phyloP scores from a whole-genome alignment of 208 protist species.

The Trypanosoma theileri region DNA sequence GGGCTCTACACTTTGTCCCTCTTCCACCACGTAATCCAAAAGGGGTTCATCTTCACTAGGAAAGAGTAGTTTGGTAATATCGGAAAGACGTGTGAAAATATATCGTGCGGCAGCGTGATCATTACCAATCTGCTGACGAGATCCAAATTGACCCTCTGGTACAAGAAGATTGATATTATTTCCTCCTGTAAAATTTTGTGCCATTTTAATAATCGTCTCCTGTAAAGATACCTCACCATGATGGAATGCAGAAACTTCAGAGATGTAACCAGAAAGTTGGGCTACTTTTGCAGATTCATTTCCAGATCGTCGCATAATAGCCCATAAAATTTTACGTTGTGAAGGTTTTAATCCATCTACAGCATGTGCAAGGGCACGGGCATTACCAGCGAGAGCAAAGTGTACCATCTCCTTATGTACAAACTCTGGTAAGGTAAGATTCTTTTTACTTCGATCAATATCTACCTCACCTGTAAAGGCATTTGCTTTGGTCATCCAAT shows the following conservation, averaged over 20 bases:
- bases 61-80: slow-evolving; percentile 96
- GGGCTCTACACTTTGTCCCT: slow-evolving; percentile 98
- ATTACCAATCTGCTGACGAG: slow-evolving; percentile 96
- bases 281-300: slow-evolving; percentile 98
- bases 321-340: slow-evolving; percentile 99
- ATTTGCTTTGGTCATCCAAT: slow-evolving; percentile 96
- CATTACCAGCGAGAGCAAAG: slow-evolving; percentile 95
- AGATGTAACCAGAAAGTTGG: slow-evolving; percentile 98
- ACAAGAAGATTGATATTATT: slow-evolving; percentile 99
- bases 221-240: slow-evolving; percentile 99
- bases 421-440: slow-evolving; percentile 94
- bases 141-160: slow-evolving; percentile 99
- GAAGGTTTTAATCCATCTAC: slow-evolving; percentile 99
- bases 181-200: slow-evolving; percentile 97
- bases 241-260: slow-evolving; percentile 98
- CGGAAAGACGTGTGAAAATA: slow-evolving; percentile 95
- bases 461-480: slow-evolving; percentile 84
- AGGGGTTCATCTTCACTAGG: slow-evolving; percentile 96
- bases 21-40: slow-evolving; percentile 97
- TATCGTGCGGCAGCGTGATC: slow-evolving; percentile 97
- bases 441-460: slow-evolving; percentile 87
- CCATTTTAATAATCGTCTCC: slow-evolving; percentile 99
- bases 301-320: slow-evolving; percentile 87
- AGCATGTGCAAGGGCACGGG: slow-evolving; percentile 82
- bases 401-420: slow-evolving; percentile 99